phyloP scores from a whole-genome alignment of 179 eudicot species.

The Silene coronaria region DNA sequence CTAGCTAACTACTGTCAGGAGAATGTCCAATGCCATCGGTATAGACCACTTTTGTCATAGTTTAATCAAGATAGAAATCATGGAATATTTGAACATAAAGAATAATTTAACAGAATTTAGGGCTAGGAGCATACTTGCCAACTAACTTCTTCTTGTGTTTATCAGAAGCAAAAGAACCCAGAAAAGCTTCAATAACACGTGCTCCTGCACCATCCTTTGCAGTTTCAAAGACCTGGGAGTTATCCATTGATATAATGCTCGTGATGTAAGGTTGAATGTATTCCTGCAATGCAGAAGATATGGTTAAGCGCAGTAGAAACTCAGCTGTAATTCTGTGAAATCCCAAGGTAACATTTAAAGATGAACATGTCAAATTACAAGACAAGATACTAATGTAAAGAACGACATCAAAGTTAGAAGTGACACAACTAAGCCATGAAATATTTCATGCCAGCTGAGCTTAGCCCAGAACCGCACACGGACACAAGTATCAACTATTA shows the following conservation, averaged over 20 bases:
- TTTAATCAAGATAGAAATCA: not conserved
- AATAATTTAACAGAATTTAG: not conserved
- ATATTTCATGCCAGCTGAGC: not conserved
- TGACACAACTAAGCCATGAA: too few relatives aligned
- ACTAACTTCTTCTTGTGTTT: constrained; percentile 75
- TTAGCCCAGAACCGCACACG: not conserved
- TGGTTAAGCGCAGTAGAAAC: not conserved
- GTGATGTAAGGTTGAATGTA: constrained; percentile 63
- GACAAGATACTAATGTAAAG: too few relatives aligned
- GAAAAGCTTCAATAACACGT: constrained; percentile 86
- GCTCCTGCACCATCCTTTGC: constrained; percentile 77
- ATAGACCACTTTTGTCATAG: not conserved
- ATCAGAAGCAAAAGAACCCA: constrained; percentile 57
- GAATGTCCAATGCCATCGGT: not conserved
- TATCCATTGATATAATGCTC: constrained; percentile 83
- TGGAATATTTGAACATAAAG: not conserved
- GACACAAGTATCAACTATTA: not conserved
- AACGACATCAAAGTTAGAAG: too few relatives aligned
- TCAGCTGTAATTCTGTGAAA: not conserved
- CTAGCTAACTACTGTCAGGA: not conserved
- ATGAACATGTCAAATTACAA: too few relatives aligned
- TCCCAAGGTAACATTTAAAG: too few relatives aligned
- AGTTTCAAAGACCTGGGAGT: constrained; percentile 48
- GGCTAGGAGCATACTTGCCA: constrained; percentile 46
- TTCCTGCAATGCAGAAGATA: constrained; percentile 42